Base-by-base conservation (phyloP, 805 yeast genomes). In the Wickerhamiella spandovensis region DNA sequence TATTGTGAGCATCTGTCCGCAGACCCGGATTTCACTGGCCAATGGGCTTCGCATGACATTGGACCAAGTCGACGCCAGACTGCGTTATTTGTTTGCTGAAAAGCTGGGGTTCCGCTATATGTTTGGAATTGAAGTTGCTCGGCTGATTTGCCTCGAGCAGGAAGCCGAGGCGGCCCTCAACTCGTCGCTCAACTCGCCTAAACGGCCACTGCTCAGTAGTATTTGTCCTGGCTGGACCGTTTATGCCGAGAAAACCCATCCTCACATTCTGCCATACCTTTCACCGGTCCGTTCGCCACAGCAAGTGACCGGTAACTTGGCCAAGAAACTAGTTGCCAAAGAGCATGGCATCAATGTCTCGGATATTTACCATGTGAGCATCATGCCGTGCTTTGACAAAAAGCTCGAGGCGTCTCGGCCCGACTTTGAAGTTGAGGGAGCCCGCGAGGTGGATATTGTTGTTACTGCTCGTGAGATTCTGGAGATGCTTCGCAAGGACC, bases 321-420 rank as follows among this genome's bases (percentile, higher is more conserved):
- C 90, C 48, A 89, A 89, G 63, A 64, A 72, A 17, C 61, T 79
- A 22, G 67, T 64, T 20, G 62, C 70, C 12, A 51, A 52, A n/a
- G 71, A 72, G 17, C 61, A 69, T 12, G 56, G 61, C 2, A 54
- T 65, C 0, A 23, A 56, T 5, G 50, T 59, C 13, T 61, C 68
- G 0, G 59, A 74, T 2, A 67, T 88, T 0, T 92, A 86, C 61
- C 97, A 90, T 64, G 67, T 92, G 49, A 76, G 92, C 7, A 71
- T 92, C 20, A 90, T 90, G 97, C 97, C 98, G 1, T 90, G 97
- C 60, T 92, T 92, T 64, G 98, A 92, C 65, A 92, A 92, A 67
- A 92, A 92, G 65, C 73, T 89, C 42, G 98, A 92, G 68, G 92
- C 96, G 24, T 88, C 95, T 3, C 73, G 97, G 54, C 81, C 84